Evolutionary conservation across 352 stramenopile genomes (phyloP), one percentile per base, ranked within the genome.

Genomic region (Globisporangium cederbergense): DNA sequence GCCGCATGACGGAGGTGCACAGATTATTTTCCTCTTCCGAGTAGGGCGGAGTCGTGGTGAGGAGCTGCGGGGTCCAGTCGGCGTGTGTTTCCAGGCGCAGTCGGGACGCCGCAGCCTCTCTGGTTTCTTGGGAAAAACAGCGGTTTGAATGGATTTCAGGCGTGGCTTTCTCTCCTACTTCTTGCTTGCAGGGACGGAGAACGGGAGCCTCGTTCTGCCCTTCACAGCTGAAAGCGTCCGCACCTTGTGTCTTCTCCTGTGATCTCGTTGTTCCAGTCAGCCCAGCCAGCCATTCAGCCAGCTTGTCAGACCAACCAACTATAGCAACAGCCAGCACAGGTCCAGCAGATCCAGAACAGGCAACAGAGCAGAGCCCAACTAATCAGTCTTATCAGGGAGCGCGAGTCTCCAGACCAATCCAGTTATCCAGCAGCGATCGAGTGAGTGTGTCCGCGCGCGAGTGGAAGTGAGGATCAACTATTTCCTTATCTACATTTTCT

Each of bases 401-500:
- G 25, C 25, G 25, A 28, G 25, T 28, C 25, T 38, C 5, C 58
- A 56, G 43, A 6, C 6, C 46, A 7, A 57, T 45, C 32, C 7
- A 49, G 20, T 14, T 42, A 11, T 53, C 7, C 34, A 36, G 25
- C 38, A 32, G 7, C 53, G 22, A 59, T 20, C 30, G 53, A 52
- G 45, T 62, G 54, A 42, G 45, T 30, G 58, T 49, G 58, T 49
- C 28, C 6, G 45, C 42, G n/a, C 6, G 28, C 18, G 62, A 57
- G 72, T 72, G 82, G 75, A 89, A 47, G 74, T 91, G 83, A 91
- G 74, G 83, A 90, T 79, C 72, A 66, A 77, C 51, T 58, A 70
- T 61, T 75, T 72, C 74, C 76, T 85, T 85, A 85, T 85, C 76
- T 85, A 85, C 76, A 85, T 85, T 85, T 80, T 81, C 76, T 75